These are phyloP conservation scores for Polygonum aviculare DNA, from an alignment of 148 eudicot species.

Conservation along the genomic window DNA sequence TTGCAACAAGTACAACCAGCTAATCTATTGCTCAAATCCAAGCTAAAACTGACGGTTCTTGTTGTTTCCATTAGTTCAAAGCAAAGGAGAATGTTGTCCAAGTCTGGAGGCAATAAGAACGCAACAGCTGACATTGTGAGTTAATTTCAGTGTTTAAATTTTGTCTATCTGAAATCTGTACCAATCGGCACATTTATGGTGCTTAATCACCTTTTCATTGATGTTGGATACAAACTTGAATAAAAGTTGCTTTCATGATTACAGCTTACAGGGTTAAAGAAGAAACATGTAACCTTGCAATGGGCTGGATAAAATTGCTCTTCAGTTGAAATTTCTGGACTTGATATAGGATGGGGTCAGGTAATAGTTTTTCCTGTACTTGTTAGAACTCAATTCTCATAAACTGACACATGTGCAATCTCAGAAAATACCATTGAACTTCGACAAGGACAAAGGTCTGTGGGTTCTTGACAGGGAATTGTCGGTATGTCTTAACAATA, in stretches of 20 bases:
- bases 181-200: not conserved
- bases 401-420: not conserved
- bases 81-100: conserved; percentile 82
- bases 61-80: conserved; percentile 32
- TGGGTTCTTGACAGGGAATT: conserved; percentile 79
- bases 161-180: not conserved
- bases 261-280: conserved; percentile 81
- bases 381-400: not conserved
- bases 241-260: conserved; percentile 7
- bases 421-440: conserved; percentile 66
- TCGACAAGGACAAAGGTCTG: conserved; percentile 38
- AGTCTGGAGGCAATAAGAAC: conserved; percentile 80
- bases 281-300: conserved; percentile 48
- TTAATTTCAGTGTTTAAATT: conserved; percentile 2
- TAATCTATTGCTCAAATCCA: not conserved
- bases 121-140: conserved; percentile 96
- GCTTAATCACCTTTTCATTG: not conserved
- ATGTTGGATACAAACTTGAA: not conserved
- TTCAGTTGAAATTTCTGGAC: conserved; percentile 83
- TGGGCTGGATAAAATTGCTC: conserved; percentile 46
- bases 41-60: not conserved
- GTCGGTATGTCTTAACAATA: conserved; percentile 37
- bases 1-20: not conserved
- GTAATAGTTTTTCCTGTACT: conserved; percentile 26
- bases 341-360: conserved; percentile 96